Conservation (phyloP, 495 filamentous ascomycete genomes). For the Neurospora cerealis region DNA sequence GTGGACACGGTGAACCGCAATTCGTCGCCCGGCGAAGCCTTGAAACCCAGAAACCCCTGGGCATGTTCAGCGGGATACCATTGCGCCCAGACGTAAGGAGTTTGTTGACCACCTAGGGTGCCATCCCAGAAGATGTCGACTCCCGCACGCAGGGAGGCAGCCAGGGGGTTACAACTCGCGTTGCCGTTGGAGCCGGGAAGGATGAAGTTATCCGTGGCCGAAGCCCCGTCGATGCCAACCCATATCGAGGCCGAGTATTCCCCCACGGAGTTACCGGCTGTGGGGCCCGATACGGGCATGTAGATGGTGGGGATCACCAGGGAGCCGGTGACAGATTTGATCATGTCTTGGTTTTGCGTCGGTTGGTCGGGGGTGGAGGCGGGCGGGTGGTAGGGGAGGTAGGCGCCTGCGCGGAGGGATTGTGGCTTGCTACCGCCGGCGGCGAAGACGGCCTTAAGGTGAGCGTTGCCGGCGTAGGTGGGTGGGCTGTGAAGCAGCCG, state of each 20-base stretch:
- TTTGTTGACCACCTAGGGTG: slow-evolving; percentile 4
- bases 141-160: slow-evolving; percentile 12
- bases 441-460: not conserved
- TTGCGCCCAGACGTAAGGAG: slow-evolving; percentile 17
- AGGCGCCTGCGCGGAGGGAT: slow-evolving; percentile 12
- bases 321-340: slow-evolving; percentile 1
- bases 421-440: not conserved
- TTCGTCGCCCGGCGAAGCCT: slow-evolving; percentile 8
- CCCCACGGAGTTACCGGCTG: slow-evolving; percentile 7
- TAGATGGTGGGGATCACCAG: slow-evolving; percentile 11
- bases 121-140: slow-evolving; percentile 20
- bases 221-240: slow-evolving; percentile 15
- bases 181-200: not conserved
- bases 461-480: not conserved
- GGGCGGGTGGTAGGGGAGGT: not conserved
- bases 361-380: not conserved
- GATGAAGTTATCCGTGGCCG: not conserved
- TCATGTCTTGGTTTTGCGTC: not conserved
- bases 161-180: not conserved
- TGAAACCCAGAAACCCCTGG: slow-evolving; percentile 9
- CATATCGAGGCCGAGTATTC: slow-evolving; percentile 18
- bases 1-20: not conserved
- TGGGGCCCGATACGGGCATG: slow-evolving; percentile 13
- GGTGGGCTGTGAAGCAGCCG: slow-evolving; percentile 4
- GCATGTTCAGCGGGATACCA: not conserved